Evolutionary conservation across 371 early-diverging fungal species (phyloP), one percentile per base, ranked within the genome.

Genomic region (Mucor racemosus): DNA sequence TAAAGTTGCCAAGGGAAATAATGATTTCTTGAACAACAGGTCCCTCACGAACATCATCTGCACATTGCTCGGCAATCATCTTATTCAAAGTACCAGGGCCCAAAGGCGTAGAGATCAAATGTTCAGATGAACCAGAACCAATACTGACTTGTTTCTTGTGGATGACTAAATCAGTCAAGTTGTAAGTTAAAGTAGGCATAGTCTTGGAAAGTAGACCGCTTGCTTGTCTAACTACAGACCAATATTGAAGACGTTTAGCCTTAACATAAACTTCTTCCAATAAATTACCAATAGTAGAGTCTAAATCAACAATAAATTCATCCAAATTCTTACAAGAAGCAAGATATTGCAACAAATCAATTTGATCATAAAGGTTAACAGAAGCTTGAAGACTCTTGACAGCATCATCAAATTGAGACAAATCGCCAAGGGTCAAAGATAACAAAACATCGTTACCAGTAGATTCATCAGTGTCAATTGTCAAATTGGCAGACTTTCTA

Each of bases 11-110:
- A 5, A 94, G 79, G 58, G 89, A 92, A 14, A 92, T 91, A 26
- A 95, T 75, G 40, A 94, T 84, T 76, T 94, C 96, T 65, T 94
- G 94, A 0, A 94, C 92, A 0, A 95, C 83, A 0, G 95, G 91
- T 0, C 90, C 94, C 65, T 94, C 94, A 39, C 94, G 91, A 3
- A 92, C 86, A 76, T 95, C 96, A 44, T 84, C 94, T 64, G 71
- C 82, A 82, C 82, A 78, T 71, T 82, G 83, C 55, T 80, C 79
- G 6, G 85, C 84, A 66, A 94, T 88, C 70, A 94, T 84, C 34
- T 84, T 82, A 50, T 79, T 79, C 10, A 95, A 73, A 0, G 83
- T 86, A 39, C 85, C 90, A 0, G 95, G 93, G 8, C 83, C 79
- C 14, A 92, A 68, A 26, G 94, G 94, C n/a, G 77, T 78, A 13